Conservation (phyloP, 2,329 filamentous ascomycete genomes). For the Neonectria ditissima region DNA sequence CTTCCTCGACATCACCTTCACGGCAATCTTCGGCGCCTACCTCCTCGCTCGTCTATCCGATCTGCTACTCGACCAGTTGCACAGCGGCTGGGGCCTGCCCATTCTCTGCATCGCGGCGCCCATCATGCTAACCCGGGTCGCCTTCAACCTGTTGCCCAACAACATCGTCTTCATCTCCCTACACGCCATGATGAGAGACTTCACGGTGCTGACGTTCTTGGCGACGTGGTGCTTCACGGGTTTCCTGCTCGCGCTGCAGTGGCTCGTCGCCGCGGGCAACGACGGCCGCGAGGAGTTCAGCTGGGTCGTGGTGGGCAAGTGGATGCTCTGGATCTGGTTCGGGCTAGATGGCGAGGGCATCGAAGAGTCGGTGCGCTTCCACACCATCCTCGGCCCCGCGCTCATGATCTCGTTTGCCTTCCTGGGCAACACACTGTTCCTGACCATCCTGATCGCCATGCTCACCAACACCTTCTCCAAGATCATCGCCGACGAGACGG, state of each 20-base stretch:
- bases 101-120: slow-evolving; percentile 75
- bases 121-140: slow-evolving; percentile 76
- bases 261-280: slow-evolving; percentile 61
- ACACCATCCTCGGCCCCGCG: slow-evolving; percentile 73
- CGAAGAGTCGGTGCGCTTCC: slow-evolving; percentile 67
- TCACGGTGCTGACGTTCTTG: slow-evolving; percentile 73
- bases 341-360: slow-evolving; percentile 74
- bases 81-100: slow-evolving; percentile 69
- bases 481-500: slow-evolving; percentile 75
- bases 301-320: slow-evolving; percentile 73
- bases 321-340: slow-evolving; percentile 86
- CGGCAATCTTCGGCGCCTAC: slow-evolving; percentile 72
- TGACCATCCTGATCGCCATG: slow-evolving; percentile 80
- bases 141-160: slow-evolving; percentile 79
- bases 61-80: slow-evolving; percentile 57
- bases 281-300: slow-evolving; percentile 47
- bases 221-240: slow-evolving; percentile 78
- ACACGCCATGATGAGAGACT: slow-evolving; percentile 80
- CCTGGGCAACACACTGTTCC: slow-evolving; percentile 79
- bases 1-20: slow-evolving; percentile 78
- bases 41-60: slow-evolving; percentile 70
- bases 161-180: slow-evolving; percentile 81
- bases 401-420: slow-evolving; percentile 81
- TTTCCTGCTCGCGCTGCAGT: slow-evolving; percentile 76
- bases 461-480: slow-evolving; percentile 78